phyloP scores from a whole-genome alignment of 495 filamentous ascomycete species.

The Penicillium egyptiacum region DNA sequence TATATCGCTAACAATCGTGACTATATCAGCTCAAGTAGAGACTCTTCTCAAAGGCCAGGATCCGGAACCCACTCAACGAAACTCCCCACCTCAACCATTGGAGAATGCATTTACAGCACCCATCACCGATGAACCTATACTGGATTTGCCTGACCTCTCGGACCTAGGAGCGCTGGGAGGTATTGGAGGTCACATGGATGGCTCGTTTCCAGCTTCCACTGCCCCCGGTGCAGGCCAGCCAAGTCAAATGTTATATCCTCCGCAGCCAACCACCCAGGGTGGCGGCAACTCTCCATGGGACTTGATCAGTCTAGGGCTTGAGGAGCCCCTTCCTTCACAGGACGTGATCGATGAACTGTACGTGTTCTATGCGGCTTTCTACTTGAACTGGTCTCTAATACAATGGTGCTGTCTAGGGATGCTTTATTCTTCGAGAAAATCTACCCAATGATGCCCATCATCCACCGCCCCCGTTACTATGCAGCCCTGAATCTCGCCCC shows the following conservation, averaged over 20 bases:
- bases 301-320: conserved; percentile 89
- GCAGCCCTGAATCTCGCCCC: conserved; percentile 83
- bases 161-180: conserved; percentile 1
- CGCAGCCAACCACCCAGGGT: conserved; percentile 29
- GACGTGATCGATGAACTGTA: conserved; percentile 92
- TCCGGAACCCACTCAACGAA: conserved; percentile 22
- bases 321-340: conserved; percentile 84
- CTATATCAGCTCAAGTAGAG: conserved; percentile 81
- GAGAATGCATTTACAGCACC: conserved; percentile 27
- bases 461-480: conserved; percentile 83
- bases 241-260: conserved; percentile 21
- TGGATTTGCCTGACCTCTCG: conserved; percentile 30
- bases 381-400: conserved; percentile 14
- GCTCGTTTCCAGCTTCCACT: conserved; percentile 25
- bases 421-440: conserved; percentile 89
- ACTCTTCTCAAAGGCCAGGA: conserved; percentile 74
- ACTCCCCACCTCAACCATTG: conserved; percentile 22
- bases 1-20: conserved; percentile 20
- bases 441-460: conserved; percentile 79
- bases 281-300: conserved; percentile 68
- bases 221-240: conserved; percentile 29
- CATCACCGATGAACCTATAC: conserved; percentile 26
- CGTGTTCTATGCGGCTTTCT: conserved; percentile 23
- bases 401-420: conserved; percentile 51
- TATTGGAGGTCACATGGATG: conserved; percentile 24